phyloP scores from a whole-genome alignment of 805 yeast species.

The Starmera dryadoides region DNA sequence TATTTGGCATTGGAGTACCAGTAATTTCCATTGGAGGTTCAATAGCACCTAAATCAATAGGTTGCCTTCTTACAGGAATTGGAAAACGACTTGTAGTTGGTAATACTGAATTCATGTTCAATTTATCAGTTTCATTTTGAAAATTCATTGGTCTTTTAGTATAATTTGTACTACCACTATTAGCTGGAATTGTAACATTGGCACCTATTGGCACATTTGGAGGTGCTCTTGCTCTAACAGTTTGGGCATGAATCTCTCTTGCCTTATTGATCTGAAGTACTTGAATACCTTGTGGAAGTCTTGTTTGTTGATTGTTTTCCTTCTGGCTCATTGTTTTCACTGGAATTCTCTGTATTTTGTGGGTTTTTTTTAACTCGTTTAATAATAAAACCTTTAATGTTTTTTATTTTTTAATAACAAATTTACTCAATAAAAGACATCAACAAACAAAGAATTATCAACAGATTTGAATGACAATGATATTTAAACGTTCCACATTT shows the following conservation, averaged over 20 bases:
- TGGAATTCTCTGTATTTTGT: background rate
- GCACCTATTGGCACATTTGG: slow-evolving; percentile 5
- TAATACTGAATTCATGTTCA: background rate
- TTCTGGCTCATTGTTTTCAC: background rate
- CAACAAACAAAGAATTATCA: background rate
- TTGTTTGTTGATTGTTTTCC: slow-evolving; percentile 1
- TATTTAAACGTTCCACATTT: slow-evolving; percentile 4
- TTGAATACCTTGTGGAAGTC: slow-evolving; percentile 34
- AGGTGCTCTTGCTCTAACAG: slow-evolving; percentile 24
- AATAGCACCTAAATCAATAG: background rate
- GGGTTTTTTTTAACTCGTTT: background rate
- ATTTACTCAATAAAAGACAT: no score
- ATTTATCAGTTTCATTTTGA: background rate
- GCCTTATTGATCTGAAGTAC: slow-evolving; percentile 55
- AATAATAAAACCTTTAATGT: no score
- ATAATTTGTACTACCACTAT: no score
- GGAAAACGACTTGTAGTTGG: background rate
- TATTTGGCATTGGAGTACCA: slow-evolving; percentile 5
- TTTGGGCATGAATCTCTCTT: slow-evolving; percentile 47
- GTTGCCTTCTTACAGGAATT: background rate
- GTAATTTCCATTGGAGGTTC: slow-evolving; percentile 7
- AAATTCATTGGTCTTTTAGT: background rate
- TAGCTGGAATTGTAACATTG: slow-evolving; percentile 1
- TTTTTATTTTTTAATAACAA: no score
- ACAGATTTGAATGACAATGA: slow-evolving; percentile 1